Base-by-base conservation (phyloP, 495 filamentous ascomycete species). In the Podospora appendiculata region DNA sequence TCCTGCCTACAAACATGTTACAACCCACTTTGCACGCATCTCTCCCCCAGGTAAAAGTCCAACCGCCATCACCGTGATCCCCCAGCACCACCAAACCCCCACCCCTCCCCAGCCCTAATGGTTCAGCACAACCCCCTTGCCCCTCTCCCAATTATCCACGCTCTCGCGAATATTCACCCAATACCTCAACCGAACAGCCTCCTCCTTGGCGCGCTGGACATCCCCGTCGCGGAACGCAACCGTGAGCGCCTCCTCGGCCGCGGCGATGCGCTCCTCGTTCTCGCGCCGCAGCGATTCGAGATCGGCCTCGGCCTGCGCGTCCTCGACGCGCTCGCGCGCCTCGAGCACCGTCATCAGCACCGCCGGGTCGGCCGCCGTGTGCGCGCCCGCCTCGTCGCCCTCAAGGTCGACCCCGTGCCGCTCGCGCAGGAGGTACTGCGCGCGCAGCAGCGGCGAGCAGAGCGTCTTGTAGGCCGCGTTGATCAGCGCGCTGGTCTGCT, bases 381-480 rank as follows among this genome's bases (percentile, higher is more conserved):
- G 75, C 53, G 79, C 78, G n/a, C 78, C 77, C 46, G 75, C 73
- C 66, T 90, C 89, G 58, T 95, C 90, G 52, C 81, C 82, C 3
- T 81, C 84, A 0, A 94, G 79, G 55, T 96, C 87, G 10, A 91
- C 77, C 0, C 84, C 88, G 19, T 84, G 79, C 45, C 83, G 72
- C 46, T 72, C 64, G 8, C 70, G 71, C 0, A 96, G 76, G 6
- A 97, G 71, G 63, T 98, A 95, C 61, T 95, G 89, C 44, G 91
- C 89, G 8, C 93, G 79, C 32, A 75, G 69, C 2, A 98, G 75
- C 33, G 93, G 90, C 51, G 82, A 75, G 17, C 77, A 69, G 1
- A 98, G 80, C 8, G 89, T 94, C 54, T 79, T 83, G 77, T 94
- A 96, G 0, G 93, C 93, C 45, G 88, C 80, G 73, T 96, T 95